phyloP scores from a whole-genome alignment of 306 rosid genomes.

The Dryas drummondii region DNA sequence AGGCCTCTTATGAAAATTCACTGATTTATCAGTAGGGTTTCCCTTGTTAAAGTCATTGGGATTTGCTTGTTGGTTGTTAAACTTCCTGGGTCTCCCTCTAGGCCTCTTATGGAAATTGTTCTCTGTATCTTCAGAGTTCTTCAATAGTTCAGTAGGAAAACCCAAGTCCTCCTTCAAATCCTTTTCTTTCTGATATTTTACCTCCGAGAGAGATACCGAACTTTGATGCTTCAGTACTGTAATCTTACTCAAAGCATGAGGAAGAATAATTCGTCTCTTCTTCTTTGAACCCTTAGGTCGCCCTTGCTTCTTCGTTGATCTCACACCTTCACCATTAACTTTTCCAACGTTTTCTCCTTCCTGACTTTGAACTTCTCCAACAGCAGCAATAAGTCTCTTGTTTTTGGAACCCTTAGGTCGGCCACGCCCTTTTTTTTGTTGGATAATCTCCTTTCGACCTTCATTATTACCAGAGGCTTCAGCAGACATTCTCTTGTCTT shows the following conservation, averaged over 20 bases:
- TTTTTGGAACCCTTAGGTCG: constrained; percentile 18
- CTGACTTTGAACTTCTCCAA: constrained; percentile 8
- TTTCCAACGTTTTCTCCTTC: constrained; percentile 2
- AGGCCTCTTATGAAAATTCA: constrained; percentile 30
- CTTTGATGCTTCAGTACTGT: constrained; percentile 24
- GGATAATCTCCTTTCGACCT: constrained; percentile 15
- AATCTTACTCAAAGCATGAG: constrained; percentile 26
- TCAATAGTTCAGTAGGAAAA: constrained; percentile 16
- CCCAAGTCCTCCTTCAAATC: constrained; percentile 9
- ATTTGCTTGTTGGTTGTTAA: constrained; percentile 7
- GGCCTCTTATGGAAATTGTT: constrained; percentile 25
- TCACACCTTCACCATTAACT: too few species aligned
- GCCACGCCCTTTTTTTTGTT: constrained; percentile 15
- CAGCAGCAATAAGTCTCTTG: constrained; percentile 21
- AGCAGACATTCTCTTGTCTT: constrained; percentile 13
- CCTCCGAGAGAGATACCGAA: constrained; percentile 12
- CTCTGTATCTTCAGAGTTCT: constrained; percentile 12
- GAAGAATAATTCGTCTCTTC: constrained; percentile 18
- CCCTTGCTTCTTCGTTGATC: too few species aligned
- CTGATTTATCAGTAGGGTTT: constrained; percentile 30
- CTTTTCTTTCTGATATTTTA: constrained; percentile 25
- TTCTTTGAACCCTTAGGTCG: background rate
- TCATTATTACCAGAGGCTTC: constrained; percentile 14
- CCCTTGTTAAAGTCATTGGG: constrained; percentile 21
- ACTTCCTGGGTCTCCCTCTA: constrained; percentile 37